These are phyloP conservation scores for Linaria vulgaris DNA, from an alignment of 257 asterid genomes.

Conservation along the genomic window DNA sequence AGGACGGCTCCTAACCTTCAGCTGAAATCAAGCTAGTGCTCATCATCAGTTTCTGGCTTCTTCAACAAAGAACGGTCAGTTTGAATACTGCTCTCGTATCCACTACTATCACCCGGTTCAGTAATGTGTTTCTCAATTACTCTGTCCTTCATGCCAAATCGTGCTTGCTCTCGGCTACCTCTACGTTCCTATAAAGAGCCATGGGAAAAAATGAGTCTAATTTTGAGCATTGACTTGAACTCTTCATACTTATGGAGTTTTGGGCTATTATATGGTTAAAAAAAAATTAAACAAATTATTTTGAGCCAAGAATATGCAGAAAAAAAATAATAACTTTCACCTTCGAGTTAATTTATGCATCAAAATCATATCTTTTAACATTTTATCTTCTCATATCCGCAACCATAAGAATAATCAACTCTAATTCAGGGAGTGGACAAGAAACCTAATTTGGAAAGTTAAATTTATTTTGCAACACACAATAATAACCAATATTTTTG, in stretches of 20 bases:
- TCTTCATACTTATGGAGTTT: no score
- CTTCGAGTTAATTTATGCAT: no score
- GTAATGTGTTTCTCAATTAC: slow-evolving; percentile 41
- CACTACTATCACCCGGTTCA: slow-evolving; percentile 86
- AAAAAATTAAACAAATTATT: no score
- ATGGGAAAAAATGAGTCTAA: no score
- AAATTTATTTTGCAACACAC: neutral
- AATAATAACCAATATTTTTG: neutral
- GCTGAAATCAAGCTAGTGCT: slow-evolving; percentile 33
- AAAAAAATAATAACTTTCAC: no score
- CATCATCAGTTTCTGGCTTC: slow-evolving; percentile 67
- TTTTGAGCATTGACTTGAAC: no score
- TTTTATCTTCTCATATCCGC: no score
- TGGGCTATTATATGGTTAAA: no score
- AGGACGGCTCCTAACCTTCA: no score
- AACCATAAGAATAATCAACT: neutral
- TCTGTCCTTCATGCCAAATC: slow-evolving; percentile 39
- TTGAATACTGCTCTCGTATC: slow-evolving; percentile 78
- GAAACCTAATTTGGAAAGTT: neutral
- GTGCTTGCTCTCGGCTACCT: slow-evolving; percentile 46
- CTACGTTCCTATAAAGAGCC: slow-evolving; percentile 60
- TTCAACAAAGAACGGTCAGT: slow-evolving; percentile 49
- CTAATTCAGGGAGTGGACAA: neutral
- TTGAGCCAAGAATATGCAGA: no score
- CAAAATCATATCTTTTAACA: no score